Evolutionary conservation across 2,329 filamentous ascomycete species (phyloP), one percentile per base, ranked within the genome.

Genomic region (Penicillium sp.): DNA sequence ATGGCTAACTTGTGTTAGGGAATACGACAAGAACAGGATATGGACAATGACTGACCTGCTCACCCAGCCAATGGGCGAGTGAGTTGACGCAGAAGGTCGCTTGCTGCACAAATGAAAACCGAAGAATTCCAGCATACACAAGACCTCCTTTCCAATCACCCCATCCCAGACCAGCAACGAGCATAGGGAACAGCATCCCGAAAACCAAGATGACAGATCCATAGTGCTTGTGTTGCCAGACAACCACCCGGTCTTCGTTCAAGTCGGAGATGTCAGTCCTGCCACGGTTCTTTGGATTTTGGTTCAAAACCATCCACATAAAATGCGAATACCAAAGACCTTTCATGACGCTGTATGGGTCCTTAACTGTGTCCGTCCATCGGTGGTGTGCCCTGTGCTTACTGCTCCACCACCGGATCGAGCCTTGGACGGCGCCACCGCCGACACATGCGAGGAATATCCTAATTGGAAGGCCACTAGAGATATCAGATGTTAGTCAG

Each of bases 71-170:
- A 77, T 94, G 89, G 62, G 89, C 89, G 55, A 94, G 79, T 26
- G 88, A 91, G 82, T 94, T 94, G 81, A 94, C 89, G 71, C 89
- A 93, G 82, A 93, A 93, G 60, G 90, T 92, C 58, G 89, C 89
- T 77, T 93, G 90, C 79, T 92, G 89, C 61, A 93, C 88, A 74
- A 91, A 87, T 81, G 89, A 91, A 74, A 91, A 86, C 62, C 89
- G 85, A 61, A 93, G 84, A 66, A 93, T 89, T 64, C 89, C 89
- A 59, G 80, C 89, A 69, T 93, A 93, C 72, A 93, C 81, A 73
- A 90, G 89, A 46, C 90, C 90, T 63, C 89, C 90, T 51, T 81
- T 70, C 83, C 83, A 92, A 75, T 93, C 90, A 71, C 83, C 83
- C 89, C 89, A 94, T 69, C 84, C 81, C 32, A 92, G 76, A 57